Conservation (phyloP, 2,329 filamentous ascomycete species). For the Apiospora hydei region DNA sequence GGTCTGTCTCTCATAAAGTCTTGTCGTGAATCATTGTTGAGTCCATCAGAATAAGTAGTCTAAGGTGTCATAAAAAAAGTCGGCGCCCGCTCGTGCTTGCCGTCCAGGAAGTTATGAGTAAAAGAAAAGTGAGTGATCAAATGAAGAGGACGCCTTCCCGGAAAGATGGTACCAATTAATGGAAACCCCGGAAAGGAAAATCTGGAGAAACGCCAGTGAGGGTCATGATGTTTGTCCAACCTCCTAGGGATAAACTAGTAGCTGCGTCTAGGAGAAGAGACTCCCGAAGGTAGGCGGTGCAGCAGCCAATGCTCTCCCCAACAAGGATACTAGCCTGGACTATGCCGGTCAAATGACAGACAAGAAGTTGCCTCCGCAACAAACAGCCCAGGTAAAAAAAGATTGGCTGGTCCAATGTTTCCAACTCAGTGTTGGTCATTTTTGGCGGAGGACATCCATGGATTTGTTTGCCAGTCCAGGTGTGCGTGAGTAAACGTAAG, state of each 20-base stretch:
- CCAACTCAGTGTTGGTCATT: not conserved
- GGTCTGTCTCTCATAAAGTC: constrained; percentile 36
- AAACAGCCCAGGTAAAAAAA: not conserved
- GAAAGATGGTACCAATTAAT: not conserved
- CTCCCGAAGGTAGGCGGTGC: not conserved
- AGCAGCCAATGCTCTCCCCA: not conserved
- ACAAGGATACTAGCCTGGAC: not conserved
- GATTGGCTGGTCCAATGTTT: not conserved
- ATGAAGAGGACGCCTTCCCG: not conserved
- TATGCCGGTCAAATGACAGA: not conserved
- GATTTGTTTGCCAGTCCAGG: not conserved
- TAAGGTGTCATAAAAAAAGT: constrained; percentile 7
- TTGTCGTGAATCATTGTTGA: constrained; percentile 31
- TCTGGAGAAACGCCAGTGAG: constrained; percentile 1
- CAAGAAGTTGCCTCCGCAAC: not conserved
- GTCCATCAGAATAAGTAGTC: constrained; percentile 15
- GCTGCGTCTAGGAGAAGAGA: not conserved
- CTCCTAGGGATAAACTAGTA: not conserved
- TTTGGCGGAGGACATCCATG: too few relatives aligned
- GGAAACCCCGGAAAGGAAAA: not conserved
- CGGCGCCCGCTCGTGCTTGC: not conserved
- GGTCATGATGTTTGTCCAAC: not conserved
- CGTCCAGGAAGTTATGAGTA: not conserved
- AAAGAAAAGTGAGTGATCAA: not conserved
- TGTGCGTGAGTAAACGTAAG: not conserved